Base-by-base conservation (phyloP, 495 filamentous ascomycete genomes). In the Penicillium chermesinum region DNA sequence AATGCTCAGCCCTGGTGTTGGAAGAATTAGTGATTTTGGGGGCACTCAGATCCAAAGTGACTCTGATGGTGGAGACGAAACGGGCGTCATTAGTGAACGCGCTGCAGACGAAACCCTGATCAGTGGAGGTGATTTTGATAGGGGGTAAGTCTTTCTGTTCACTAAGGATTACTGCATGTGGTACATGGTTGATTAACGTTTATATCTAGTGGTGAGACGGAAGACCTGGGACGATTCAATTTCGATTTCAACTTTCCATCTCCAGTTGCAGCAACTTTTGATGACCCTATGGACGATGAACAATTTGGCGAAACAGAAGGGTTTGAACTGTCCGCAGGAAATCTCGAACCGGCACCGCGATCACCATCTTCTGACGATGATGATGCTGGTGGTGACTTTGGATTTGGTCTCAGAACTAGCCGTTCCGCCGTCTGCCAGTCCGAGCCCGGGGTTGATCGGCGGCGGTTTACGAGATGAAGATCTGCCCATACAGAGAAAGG, bases 1-100 rank as follows among this genome's bases (percentile, higher is more conserved):
- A 9, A 70, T 77, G 62, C 76, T 78, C 51, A 82, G 79, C 52
- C 73, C 75, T 50, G 76, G 73, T 8, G 79, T 71, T 43, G 66
- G 71, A 38, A 65, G 81, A 37, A 68, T 84, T 56, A 90, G 84
- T 59, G 87, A 88, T 76, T 64, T 84, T 64, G 52, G 66, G 45
- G 61, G 68, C 59, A 62, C 64, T 59, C 61, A 72, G 67, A 20
- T 69, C 13, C 78, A 82, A 21, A 64, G 70, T 13, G 79, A 69
- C 2, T 70, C 72, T 7, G 79, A 82, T 27, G 73, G 64, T 35
- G 72, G 65, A 13, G 66, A 75, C 16, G 57, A 62, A 19, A 67
- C 74, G 17, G 70, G 71, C 14, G 54, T 76, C 19, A 40, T 68
- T 15, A 64, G 57, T 44, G 71, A 70, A 39, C 65, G 67, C 25